Conservation (phyloP, 1,284 basidiomycete species). For the Naganishia sp. region DNA sequence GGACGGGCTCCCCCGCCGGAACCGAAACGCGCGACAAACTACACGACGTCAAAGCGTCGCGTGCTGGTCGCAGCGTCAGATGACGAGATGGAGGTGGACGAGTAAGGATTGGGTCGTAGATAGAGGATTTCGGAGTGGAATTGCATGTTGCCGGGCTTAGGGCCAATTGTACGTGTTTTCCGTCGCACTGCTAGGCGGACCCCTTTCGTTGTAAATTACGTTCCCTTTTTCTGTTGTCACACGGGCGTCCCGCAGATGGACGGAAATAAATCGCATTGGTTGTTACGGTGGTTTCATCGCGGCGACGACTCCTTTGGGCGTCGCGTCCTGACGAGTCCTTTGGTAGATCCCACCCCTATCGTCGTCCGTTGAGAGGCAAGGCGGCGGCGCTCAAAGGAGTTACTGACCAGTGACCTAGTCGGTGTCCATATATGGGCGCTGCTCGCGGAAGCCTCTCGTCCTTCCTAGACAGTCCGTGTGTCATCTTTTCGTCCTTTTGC, state of each 20-base stretch:
- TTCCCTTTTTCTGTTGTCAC: neutral
- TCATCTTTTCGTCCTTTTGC: too few species aligned
- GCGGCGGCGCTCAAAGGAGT: too few species aligned
- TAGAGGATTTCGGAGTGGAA: neutral
- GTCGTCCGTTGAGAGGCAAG: too few species aligned
- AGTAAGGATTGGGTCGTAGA: neutral
- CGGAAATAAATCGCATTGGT: neutral
- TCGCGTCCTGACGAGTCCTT: too few species aligned
- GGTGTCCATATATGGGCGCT: too few species aligned
- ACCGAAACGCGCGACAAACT: conserved; percentile 1
- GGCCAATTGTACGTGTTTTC: neutral
- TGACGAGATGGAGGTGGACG: conserved; percentile 6
- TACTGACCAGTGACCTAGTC: too few species aligned
- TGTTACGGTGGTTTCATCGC: neutral
- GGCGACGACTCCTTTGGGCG: too few species aligned
- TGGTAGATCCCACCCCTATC: too few species aligned
- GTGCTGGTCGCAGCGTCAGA: conserved; percentile 9
- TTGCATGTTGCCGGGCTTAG: neutral
- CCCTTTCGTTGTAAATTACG: neutral
- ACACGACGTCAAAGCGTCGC: conserved; percentile 2
- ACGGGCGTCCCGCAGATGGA: neutral
- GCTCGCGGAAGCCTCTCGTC: too few species aligned
- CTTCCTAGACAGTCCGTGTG: too few species aligned
- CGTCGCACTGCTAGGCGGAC: neutral
- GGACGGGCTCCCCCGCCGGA: conserved; percentile 3